phyloP scores from a whole-genome alignment of 23 red algal genomes.

The Cyanidiococcus yangmingshanensis region DNA sequence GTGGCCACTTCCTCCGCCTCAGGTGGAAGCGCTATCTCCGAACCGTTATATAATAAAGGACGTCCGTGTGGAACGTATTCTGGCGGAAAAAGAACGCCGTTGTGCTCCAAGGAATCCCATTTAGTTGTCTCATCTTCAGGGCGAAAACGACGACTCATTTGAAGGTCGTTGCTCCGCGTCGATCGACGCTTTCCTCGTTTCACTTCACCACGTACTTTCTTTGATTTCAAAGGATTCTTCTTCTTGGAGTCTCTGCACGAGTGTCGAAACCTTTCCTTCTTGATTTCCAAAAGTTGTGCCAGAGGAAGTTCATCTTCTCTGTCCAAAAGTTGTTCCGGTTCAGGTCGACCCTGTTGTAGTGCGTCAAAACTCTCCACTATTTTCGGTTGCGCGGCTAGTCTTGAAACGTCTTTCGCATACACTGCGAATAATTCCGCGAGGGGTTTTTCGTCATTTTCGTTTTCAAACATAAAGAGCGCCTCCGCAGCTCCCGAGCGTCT shows the following conservation, averaged over 20 bases:
- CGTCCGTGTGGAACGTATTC: slow-evolving; percentile 61
- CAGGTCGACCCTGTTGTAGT: neutral
- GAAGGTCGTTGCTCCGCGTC: neutral
- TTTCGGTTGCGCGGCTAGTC: neutral
- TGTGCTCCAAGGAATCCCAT: slow-evolving; percentile 72
- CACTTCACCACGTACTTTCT: neutral
- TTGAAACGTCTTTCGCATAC: too few relatives aligned
- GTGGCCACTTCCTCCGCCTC: slow-evolving; percentile 89
- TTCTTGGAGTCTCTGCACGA: neutral
- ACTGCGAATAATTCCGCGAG: too few relatives aligned
- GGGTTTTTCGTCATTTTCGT: too few relatives aligned
- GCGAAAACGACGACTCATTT: neutral
- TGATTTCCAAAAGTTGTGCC: neutral
- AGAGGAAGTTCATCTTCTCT: slow-evolving; percentile 1
- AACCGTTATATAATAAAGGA: slow-evolving; percentile 71
- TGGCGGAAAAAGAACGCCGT: slow-evolving; percentile 84
- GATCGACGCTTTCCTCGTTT: neutral
- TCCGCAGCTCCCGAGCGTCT: too few relatives aligned
- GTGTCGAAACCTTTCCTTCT: neutral
- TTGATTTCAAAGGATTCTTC: neutral
- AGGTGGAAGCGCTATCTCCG: slow-evolving; percentile 36
- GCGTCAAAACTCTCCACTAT: neutral
- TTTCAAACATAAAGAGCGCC: too few relatives aligned
- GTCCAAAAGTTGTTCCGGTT: neutral
- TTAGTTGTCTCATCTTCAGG: slow-evolving; percentile 35